Percentiles rank a stretch among this genome's conserved stretches.
Conservation (phyloP, 495 filamentous ascomycete species). For the Trichodelitschia bisporula region DNA sequence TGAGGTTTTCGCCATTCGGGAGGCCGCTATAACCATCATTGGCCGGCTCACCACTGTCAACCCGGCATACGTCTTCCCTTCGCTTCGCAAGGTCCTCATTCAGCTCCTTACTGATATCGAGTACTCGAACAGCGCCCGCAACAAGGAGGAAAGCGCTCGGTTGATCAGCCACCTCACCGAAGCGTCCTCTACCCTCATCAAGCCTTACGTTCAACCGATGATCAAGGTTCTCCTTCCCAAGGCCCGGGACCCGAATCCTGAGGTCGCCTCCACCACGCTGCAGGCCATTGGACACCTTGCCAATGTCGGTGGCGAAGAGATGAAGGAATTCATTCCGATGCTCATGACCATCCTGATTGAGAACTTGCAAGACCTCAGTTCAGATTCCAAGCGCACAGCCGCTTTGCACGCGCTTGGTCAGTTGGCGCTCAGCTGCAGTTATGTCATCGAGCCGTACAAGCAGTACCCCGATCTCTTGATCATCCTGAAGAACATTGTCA, state of each 20-base stretch:
- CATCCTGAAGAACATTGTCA: slow-evolving; percentile 79
- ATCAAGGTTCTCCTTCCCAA: slow-evolving; percentile 75
- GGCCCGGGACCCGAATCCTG: slow-evolving; percentile 53
- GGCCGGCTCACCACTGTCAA: slow-evolving; percentile 78
- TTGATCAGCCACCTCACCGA: slow-evolving; percentile 79
- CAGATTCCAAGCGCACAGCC: slow-evolving; percentile 65
- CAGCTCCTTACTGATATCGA: slow-evolving; percentile 89
- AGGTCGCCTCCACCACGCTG: slow-evolving; percentile 78
- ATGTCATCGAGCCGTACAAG: slow-evolving; percentile 89
- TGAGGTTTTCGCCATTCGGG: slow-evolving; percentile 69
- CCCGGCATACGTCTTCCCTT: slow-evolving; percentile 90
- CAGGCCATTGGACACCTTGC: slow-evolving; percentile 82
- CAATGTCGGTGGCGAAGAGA: slow-evolving; percentile 74
- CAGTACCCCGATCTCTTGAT: slow-evolving; percentile 84
- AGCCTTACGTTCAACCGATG: slow-evolving; percentile 89
- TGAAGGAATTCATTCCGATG: slow-evolving; percentile 62
- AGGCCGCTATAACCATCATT: slow-evolving; percentile 88
- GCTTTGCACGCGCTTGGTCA: slow-evolving; percentile 80
- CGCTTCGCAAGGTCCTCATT: slow-evolving; percentile 76
- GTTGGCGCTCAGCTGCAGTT: slow-evolving; percentile 79
- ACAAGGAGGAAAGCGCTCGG: slow-evolving; percentile 87
- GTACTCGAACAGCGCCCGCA: slow-evolving; percentile 77
- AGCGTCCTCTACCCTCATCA: slow-evolving; percentile 73
- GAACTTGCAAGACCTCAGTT: slow-evolving; percentile 77
- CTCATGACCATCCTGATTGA: slow-evolving; percentile 91